Conservation (phyloP, 1,284 basidiomycete species). For the Nidula niveotomentosa region DNA sequence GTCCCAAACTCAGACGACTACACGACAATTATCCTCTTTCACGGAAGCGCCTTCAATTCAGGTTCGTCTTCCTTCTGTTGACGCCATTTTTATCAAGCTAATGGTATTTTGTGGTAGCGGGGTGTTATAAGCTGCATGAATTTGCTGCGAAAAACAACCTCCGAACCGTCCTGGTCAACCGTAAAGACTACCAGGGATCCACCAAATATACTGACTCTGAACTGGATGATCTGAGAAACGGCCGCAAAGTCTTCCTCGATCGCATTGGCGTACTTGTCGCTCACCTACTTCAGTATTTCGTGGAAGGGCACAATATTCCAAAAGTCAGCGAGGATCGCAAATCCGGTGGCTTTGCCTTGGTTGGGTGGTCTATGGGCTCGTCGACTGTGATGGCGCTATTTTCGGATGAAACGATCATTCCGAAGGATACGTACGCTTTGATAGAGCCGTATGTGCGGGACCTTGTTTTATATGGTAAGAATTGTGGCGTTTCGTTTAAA, state of each 20-base stretch:
- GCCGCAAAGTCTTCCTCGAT: slow-evolving; percentile 22
- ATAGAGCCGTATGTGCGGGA: slow-evolving; percentile 24
- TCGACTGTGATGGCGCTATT: slow-evolving; percentile 23
- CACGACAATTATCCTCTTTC: slow-evolving; percentile 29
- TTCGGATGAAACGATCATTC: slow-evolving; percentile 15
- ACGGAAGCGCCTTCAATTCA: slow-evolving; percentile 29
- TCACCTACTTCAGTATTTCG: slow-evolving; percentile 24
- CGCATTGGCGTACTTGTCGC: slow-evolving; percentile 18
- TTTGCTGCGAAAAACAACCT: slow-evolving; percentile 21
- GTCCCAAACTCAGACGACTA: slow-evolving; percentile 23
- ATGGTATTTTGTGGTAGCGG: no score
- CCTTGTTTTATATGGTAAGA: slow-evolving; percentile 32
- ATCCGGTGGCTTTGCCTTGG: slow-evolving; percentile 24
- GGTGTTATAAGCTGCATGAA: no score
- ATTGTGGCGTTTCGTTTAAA: no score
- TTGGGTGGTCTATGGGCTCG: slow-evolving; percentile 34
- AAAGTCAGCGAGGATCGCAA: slow-evolving; percentile 16
- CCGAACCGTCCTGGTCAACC: slow-evolving; percentile 25
- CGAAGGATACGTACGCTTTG: slow-evolving; percentile 13
- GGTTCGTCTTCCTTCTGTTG: no score
- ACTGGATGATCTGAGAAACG: slow-evolving; percentile 20
- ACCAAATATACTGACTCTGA: slow-evolving; percentile 29
- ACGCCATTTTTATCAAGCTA: no score
- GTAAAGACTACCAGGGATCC: slow-evolving; percentile 32
- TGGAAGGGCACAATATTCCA: slow-evolving; percentile 21